A percentile compares a stretch with the other conserved stretches of the same genome.
Conservation (phyloP, 2,329 filamentous ascomycete genomes). For the Alternaria rosae region DNA sequence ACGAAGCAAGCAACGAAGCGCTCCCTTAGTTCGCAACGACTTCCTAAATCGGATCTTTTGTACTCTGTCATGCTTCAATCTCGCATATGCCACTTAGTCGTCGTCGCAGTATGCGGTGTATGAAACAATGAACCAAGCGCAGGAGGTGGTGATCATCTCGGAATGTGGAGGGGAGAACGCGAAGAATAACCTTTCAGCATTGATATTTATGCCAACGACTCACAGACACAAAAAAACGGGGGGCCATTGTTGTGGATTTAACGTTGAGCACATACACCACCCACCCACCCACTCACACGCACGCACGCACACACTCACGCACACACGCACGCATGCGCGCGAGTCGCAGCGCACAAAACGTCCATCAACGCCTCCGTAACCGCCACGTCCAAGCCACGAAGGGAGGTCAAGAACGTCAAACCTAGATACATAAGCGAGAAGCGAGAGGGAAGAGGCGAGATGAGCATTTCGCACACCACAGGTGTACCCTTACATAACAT, state of each 20-base stretch:
- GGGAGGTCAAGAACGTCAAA: not conserved
- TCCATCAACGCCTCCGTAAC: not conserved
- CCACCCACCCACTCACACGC: no score
- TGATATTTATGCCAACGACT: not conserved
- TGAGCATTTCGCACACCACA: not conserved
- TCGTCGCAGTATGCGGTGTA: not conserved
- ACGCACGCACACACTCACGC: not conserved
- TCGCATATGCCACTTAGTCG: not conserved
- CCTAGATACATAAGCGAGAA: not conserved
- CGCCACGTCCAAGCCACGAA: not conserved
- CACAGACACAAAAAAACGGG: not conserved
- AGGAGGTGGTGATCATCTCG: not conserved
- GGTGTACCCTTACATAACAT: not conserved
- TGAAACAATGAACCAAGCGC: not conserved
- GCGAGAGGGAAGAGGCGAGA: not conserved
- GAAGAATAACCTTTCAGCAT: not conserved
- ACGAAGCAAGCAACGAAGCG: not conserved
- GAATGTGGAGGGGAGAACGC: not conserved
- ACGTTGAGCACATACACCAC: not conserved
- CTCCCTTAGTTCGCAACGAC: not conserved
- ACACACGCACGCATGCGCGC: not conserved
- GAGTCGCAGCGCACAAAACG: not conserved
- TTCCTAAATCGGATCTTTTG: not conserved
- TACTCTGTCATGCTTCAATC: not conserved
- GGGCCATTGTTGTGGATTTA: not conserved